These are phyloP conservation scores for Talaromyces sp. DNA, from an alignment of 2,329 filamentous ascomycete genomes.

Conservation along the genomic window DNA sequence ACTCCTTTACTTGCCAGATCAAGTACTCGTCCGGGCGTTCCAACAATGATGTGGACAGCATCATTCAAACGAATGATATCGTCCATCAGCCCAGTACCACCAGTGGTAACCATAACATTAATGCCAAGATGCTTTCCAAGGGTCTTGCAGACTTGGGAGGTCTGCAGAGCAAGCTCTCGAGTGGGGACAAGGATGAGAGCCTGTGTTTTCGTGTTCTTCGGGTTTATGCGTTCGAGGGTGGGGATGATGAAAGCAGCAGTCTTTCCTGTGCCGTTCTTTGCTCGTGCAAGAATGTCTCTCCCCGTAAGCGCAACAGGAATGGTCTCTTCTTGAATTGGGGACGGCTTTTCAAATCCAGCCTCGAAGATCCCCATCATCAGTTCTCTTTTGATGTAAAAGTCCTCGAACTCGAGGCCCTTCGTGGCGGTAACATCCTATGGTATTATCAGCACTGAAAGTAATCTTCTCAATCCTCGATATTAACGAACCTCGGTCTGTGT, in stretches of 20 bases:
- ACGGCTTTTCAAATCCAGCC: conserved; percentile 97
- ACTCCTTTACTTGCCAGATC: conserved; percentile 95
- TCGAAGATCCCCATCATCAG: conserved; percentile 99
- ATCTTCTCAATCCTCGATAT: not conserved
- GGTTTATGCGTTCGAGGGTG: conserved; percentile 90
- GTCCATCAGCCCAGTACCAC: conserved; percentile 89
- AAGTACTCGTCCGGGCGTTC: conserved; percentile 91
- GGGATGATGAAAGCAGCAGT: conserved; percentile 97
- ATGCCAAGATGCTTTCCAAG: conserved; percentile 94
- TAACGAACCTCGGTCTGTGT: conserved; percentile 45
- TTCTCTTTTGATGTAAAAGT: conserved; percentile 91
- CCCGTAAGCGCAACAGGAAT: conserved; percentile 95
- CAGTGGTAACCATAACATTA: conserved; percentile 99
- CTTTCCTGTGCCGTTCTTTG: conserved; percentile 98
- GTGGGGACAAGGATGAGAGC: conserved; percentile 94
- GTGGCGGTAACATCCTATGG: conserved; percentile 91
- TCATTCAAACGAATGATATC: conserved; percentile 95
- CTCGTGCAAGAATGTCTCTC: conserved; percentile 88
- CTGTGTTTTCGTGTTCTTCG: conserved; percentile 93
- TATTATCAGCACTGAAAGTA: not conserved
- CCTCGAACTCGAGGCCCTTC: conserved; percentile 95
- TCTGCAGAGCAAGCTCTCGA: conserved; percentile 93
- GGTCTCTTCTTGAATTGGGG: conserved; percentile 98
- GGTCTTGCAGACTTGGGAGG: conserved; percentile 98
- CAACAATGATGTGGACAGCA: conserved; percentile 93